Evolutionary conservation across 768 basidiomycete species (phyloP), one percentile per base, ranked within the genome.

Genomic region (Suillus clintonianus): DNA sequence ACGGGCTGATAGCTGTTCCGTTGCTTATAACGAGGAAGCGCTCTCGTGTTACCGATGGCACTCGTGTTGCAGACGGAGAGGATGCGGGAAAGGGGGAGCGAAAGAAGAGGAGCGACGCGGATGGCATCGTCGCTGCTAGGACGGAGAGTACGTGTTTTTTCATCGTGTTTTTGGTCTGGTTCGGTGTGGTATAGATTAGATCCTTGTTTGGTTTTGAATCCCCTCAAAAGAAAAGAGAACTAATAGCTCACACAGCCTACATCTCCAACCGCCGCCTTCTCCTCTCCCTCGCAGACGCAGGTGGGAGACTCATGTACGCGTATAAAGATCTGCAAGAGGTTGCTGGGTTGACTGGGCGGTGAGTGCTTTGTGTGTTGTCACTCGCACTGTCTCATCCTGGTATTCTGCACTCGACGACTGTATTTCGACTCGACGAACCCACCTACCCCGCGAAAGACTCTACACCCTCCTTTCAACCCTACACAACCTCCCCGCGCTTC

Each of bases 201-300:
- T 32, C 51, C 10, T 32, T 19, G 10, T 53, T 27, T 51, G 11
- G 45, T 45, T 10, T 10, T 10, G 8, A 15, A 39, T 27, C 7
- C 4, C 7, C 11, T 1, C n/a, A 4, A 7, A 14, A 15, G 3
- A n/a, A 22, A 55, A 10, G 36, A 24, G 3, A 15, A 39, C n/a
- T 36, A 17, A 17, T 24, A 41, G 39, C 19, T 3, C 8, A 53
- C 17, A 22, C 51, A 90, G 89, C 90, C 8, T 99, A 99, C 74
- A 95, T 99, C 57, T 96, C 95, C 34, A 97, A 95, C 64, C 86
- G 97, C 19, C 85, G 97, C 13, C 84, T 98, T 0, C 83, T 99
- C 3, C 83, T 98, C 37, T 95, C 95, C 2, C 86, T 99, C n/a
- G 95, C 97, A 2, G 97, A 99, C 69, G 97, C 96, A 0, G 97